Conservation (phyloP, 192 early-diverging fungal genomes). For the Podila verticillata region DNA sequence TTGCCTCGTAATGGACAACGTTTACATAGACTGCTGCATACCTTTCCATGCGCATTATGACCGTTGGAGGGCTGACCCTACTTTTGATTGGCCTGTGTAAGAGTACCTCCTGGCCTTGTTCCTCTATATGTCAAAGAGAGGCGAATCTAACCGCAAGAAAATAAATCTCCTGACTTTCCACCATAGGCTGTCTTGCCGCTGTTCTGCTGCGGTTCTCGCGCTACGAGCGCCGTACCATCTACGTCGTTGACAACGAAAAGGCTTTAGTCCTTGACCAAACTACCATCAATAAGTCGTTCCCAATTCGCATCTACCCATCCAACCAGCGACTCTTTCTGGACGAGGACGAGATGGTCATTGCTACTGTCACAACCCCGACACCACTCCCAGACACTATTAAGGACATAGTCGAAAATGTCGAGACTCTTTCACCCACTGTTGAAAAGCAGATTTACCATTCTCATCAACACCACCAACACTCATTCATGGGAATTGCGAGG, state of each 20-base stretch:
- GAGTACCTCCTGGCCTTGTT: neutral
- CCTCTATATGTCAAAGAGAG: too few relatives aligned
- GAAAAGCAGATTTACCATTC: constrained; percentile 4
- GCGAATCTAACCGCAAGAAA: too few relatives aligned
- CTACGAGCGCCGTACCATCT: neutral
- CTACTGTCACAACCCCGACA: neutral
- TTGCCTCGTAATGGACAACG: neutral
- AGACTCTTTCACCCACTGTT: neutral
- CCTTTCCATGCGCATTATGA: constrained; percentile 18
- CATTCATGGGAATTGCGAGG: constrained; percentile 9
- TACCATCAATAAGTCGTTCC: constrained; percentile 25
- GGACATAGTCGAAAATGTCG: neutral
- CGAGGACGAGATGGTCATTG: constrained; percentile 3
- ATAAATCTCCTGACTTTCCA: neutral
- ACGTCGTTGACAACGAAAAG: constrained; percentile 7
- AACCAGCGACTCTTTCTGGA: constrained; percentile 7
- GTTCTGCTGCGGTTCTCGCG: constrained; percentile 12
- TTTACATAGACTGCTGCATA: constrained; percentile 13
- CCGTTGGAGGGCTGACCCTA: constrained; percentile 23
- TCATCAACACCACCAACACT: constrained; percentile 1
- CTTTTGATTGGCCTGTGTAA: constrained; percentile 25
- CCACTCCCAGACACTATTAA: too few relatives aligned
- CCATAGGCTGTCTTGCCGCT: constrained; percentile 21
- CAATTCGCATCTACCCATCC: constrained; percentile 34
- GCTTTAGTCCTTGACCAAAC: constrained; percentile 11